A percentile compares a stretch with the other conserved stretches of the same genome.
These are phyloP conservation scores for Sphagnum tenellum DNA, from an alignment of 225 moss, liverwort and hornwort species.

Conservation along the genomic window DNA sequence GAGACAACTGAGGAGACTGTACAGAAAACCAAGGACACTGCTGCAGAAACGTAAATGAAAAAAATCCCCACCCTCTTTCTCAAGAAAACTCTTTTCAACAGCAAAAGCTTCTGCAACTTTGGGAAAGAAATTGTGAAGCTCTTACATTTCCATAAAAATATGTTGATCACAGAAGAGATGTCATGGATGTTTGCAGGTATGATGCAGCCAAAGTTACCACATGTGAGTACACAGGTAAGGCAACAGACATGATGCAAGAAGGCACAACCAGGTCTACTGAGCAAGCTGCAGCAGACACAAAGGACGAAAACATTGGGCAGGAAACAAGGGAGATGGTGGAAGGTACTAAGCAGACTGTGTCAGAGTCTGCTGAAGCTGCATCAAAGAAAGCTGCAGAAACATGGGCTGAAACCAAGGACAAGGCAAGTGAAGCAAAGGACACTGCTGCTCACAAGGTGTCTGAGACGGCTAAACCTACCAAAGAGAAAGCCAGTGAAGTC, in stretches of 20 bases:
- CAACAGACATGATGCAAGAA: neutral
- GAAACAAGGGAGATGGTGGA: slow-evolving; percentile 6
- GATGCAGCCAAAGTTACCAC: neutral
- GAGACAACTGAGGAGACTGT: no score
- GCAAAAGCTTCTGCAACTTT: no score
- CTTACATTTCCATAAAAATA: no score
- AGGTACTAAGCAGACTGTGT: slow-evolving; percentile 5
- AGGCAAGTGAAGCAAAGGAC: slow-evolving; percentile 14
- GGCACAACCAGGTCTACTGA: no score
- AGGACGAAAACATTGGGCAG: no score
- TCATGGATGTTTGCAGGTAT: slow-evolving; percentile 1
- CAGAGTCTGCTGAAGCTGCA: slow-evolving; percentile 15
- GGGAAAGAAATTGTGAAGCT: no score
- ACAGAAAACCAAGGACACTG: slow-evolving; percentile 10
- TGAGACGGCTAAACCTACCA: slow-evolving; percentile 5
- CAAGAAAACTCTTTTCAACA: neutral
- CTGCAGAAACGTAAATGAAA: slow-evolving; percentile 9
- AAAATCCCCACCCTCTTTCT: neutral
- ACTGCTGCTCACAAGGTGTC: slow-evolving; percentile 14
- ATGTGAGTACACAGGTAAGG: neutral
- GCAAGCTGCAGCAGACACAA: no score
- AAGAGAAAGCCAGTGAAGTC: slow-evolving; percentile 15
- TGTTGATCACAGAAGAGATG: neutral
- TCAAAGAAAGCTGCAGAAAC: slow-evolving; percentile 15
- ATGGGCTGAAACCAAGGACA: slow-evolving; percentile 38